These are phyloP conservation scores for Lycium ferocissimum DNA, from an alignment of 257 asterid species.

Conservation along the genomic window DNA sequence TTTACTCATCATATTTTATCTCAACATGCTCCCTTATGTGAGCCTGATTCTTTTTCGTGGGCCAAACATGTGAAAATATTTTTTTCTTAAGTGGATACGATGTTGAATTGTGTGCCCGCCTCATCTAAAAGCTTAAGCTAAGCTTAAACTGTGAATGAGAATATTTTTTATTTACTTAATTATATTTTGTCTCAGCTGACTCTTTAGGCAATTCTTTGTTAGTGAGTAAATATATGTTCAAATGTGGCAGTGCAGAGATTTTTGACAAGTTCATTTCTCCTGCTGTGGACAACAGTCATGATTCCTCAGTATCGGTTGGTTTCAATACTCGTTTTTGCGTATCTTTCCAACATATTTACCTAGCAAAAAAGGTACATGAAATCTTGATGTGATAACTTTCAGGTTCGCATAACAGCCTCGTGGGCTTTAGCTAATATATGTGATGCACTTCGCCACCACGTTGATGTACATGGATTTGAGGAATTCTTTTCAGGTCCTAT, in stretches of 20 bases:
- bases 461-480: conserved; percentile 55
- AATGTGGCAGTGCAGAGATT: conserved; percentile 60
- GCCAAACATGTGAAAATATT: background rate
- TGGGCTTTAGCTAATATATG: conserved; percentile 97
- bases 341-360: background rate
- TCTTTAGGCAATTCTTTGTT: background rate
- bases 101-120: conserved; percentile 8
- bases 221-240: conserved; percentile 32
- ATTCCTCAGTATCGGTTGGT: conserved; percentile 79
- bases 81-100: background rate
- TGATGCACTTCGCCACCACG: conserved; percentile 75
- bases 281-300: conserved; percentile 58
- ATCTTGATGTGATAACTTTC: conserved; percentile 42
- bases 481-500: conserved; percentile 47
- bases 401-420: conserved; percentile 95
- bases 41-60: conserved; percentile 21
- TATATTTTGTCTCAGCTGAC: background rate
- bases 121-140: background rate
- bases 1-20: background rate
- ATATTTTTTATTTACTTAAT: background rate
- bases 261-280: conserved; percentile 77
- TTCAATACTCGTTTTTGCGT: background rate
- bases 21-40: conserved; percentile 3
- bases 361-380: background rate
- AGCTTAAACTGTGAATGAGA: background rate